Evolutionary conservation across 2,329 filamentous ascomycete species (phyloP).

Genomic region (Geosmithia putterillii): DNA sequence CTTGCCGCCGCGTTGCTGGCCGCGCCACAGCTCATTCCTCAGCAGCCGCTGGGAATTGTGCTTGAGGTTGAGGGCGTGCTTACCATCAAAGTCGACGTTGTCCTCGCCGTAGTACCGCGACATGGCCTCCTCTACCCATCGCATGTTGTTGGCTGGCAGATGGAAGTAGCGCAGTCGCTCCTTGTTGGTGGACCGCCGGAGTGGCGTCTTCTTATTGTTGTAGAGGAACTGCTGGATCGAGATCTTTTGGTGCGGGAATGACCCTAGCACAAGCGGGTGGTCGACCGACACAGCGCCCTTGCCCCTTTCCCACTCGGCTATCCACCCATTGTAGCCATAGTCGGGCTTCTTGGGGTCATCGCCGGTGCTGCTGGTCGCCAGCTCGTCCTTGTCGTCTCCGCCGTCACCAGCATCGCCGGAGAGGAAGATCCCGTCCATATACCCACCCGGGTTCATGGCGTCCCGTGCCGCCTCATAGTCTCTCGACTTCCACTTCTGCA

Average conservation of each 20-base stretch:
- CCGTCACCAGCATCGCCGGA: too few relatives aligned
- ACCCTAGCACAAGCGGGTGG: slow-evolving; percentile 7
- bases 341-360: slow-evolving; percentile 7
- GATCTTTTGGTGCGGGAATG: slow-evolving; percentile 10
- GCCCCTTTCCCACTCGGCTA: slow-evolving; percentile 7
- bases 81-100: slow-evolving; percentile 6
- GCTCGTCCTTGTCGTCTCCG: slow-evolving; percentile 1
- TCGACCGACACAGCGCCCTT: slow-evolving; percentile 5
- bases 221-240: slow-evolving; percentile 9
- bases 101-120: slow-evolving; percentile 9
- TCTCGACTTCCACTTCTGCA: slow-evolving; percentile 5
- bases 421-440: slow-evolving; percentile 6
- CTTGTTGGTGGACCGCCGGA: slow-evolving; percentile 7
- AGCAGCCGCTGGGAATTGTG: slow-evolving; percentile 8
- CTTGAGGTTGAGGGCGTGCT: slow-evolving; percentile 4
- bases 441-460: slow-evolving; percentile 3
- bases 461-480: slow-evolving; percentile 4
- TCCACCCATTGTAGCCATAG: slow-evolving; percentile 8
- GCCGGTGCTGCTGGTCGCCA: not conserved
- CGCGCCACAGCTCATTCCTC: slow-evolving; percentile 8
- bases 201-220: slow-evolving; percentile 8
- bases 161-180: slow-evolving; percentile 11
- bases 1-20: slow-evolving; percentile 6
- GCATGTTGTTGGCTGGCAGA: slow-evolving; percentile 14
- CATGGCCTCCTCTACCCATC: slow-evolving; percentile 13